phyloP scores from a whole-genome alignment of 2,329 filamentous ascomycete genomes.

The Thermothelomyces thermophilus region DNA sequence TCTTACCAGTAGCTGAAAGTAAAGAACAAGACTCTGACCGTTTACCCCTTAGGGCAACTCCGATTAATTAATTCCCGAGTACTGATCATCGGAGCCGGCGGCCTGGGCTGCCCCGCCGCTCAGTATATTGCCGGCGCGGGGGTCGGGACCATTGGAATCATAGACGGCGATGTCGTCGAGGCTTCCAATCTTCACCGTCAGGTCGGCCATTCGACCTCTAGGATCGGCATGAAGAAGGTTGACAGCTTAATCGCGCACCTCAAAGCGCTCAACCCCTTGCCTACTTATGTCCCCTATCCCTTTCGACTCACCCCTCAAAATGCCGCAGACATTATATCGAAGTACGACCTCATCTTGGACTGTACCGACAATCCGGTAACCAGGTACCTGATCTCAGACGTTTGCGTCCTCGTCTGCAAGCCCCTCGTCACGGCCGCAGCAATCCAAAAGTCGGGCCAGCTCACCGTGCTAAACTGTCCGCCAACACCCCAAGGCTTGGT shows the following conservation, averaged over 20 bases:
- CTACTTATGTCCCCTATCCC: constrained; percentile 56
- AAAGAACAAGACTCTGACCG: neutral
- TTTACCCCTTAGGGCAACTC: constrained; percentile 58
- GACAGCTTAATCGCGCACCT: constrained; percentile 63
- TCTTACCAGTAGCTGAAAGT: neutral
- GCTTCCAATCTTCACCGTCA: constrained; percentile 89
- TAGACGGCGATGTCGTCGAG: constrained; percentile 86
- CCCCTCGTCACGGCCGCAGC: constrained; percentile 86
- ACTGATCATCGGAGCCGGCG: constrained; percentile 79
- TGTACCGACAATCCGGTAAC: constrained; percentile 92
- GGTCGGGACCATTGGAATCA: constrained; percentile 72
- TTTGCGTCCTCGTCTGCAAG: constrained; percentile 71
- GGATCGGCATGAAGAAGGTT: constrained; percentile 72
- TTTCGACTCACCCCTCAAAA: constrained; percentile 62
- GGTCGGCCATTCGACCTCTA: constrained; percentile 66
- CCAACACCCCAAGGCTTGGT: constrained; percentile 51
- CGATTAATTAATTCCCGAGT: constrained; percentile 63
- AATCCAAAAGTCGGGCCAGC: constrained; percentile 79
- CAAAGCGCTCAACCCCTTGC: constrained; percentile 59
- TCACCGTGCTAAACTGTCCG: constrained; percentile 82
- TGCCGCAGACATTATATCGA: constrained; percentile 56
- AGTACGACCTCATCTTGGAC: constrained; percentile 82
- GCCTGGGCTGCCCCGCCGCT: constrained; percentile 84
- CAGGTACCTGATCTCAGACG: constrained; percentile 87
- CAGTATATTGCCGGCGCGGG: constrained; percentile 90